phyloP scores from a whole-genome alignment of 2,329 filamentous ascomycete species.

The Neurospora sp. region DNA sequence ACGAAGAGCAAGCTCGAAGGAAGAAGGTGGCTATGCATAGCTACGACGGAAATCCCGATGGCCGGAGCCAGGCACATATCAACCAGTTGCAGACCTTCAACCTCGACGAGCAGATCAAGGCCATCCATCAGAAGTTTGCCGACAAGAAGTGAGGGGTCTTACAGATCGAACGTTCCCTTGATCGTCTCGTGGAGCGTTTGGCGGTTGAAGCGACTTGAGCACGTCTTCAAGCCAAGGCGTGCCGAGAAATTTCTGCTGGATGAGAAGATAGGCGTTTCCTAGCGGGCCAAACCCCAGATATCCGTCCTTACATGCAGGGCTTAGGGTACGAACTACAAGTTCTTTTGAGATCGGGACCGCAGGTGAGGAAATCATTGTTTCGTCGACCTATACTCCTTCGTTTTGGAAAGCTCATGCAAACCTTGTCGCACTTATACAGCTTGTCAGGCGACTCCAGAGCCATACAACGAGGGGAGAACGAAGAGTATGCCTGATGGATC shows the following conservation, averaged over 20 bases:
- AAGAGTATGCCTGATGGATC: neutral
- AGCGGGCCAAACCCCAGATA: neutral
- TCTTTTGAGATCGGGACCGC: neutral
- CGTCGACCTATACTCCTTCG: neutral
- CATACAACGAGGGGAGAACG: neutral
- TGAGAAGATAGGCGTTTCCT: neutral
- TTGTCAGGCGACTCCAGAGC: neutral
- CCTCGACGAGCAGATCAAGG: constrained; percentile 75
- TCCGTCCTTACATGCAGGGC: neutral
- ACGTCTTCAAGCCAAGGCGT: neutral
- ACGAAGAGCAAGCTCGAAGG: constrained; percentile 63
- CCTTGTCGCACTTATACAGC: neutral
- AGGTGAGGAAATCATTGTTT: constrained; percentile 8
- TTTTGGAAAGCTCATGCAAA: constrained; percentile 8
- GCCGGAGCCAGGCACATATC: constrained; percentile 42
- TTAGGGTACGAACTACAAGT: neutral
- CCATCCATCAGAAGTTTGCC: constrained; percentile 46
- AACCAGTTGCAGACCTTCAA: constrained; percentile 59
- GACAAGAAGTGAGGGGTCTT: constrained; percentile 23
- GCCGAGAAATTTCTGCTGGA: neutral
- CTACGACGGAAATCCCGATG: constrained; percentile 57
- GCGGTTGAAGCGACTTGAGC: neutral
- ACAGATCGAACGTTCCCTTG: neutral
- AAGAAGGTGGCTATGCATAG: constrained; percentile 61
- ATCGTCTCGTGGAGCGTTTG: neutral